Conservation (phyloP, 2,329 filamentous ascomycete genomes). For the Chaetomium olivaceum region DNA sequence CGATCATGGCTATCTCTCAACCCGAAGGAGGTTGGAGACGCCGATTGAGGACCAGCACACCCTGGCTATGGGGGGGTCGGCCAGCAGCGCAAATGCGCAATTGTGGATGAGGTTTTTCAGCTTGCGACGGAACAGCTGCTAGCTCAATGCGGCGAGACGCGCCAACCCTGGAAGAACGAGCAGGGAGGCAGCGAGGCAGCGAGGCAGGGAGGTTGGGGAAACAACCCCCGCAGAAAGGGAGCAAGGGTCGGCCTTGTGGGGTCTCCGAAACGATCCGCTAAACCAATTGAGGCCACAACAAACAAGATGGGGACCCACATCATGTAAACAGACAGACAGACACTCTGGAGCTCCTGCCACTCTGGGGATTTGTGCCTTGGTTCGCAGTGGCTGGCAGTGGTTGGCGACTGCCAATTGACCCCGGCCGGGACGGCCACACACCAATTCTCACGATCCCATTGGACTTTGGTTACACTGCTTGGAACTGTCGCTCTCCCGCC, state of each 20-base stretch:
- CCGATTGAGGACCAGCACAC: not conserved
- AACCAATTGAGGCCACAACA: conserved; percentile 30
- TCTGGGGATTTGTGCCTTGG: not conserved
- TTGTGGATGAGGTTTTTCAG: conserved; percentile 23
- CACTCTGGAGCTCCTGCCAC: conserved; percentile 25
- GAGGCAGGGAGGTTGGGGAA: conserved; percentile 25
- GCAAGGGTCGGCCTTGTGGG: conserved; percentile 25
- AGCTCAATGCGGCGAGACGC: conserved; percentile 28
- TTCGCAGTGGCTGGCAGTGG: not conserved
- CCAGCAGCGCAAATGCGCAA: not conserved
- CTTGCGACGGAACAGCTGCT: conserved; percentile 25
- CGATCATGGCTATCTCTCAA: conserved; percentile 4
- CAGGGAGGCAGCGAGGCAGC: too few species aligned
- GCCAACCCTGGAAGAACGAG: not conserved
- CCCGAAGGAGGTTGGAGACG: conserved; percentile 23
- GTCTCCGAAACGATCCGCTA: conserved; percentile 28
- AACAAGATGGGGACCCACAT: conserved; percentile 33
- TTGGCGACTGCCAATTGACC: conserved; percentile 24
- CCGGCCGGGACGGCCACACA: conserved; percentile 26
- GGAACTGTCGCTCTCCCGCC: conserved; percentile 24
- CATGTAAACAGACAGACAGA: conserved; percentile 36
- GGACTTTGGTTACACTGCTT: conserved; percentile 22
- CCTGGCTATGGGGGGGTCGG: conserved; percentile 1
- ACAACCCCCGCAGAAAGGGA: conserved; percentile 24
- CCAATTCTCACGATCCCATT: conserved; percentile 28